Conservation (phyloP, 73 alveolate genomes). For the Effrenium voratum region DNA sequence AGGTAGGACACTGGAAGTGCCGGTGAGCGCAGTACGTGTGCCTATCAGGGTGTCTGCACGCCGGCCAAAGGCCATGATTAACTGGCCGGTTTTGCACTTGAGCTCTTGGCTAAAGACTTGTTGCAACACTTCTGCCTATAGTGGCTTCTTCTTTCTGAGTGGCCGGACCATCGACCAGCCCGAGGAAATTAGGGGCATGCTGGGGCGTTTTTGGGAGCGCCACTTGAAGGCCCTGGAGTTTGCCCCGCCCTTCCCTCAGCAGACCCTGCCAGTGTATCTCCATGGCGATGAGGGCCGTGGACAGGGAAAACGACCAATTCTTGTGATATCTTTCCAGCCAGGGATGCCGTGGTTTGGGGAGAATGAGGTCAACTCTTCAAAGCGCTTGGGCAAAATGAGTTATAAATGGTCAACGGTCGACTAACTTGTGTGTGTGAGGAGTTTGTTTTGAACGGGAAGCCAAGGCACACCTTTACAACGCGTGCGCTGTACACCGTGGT, state of each 20-base stretch:
- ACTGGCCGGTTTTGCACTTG: constrained; percentile 21
- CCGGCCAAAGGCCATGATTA: background rate
- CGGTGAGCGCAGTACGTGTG: background rate
- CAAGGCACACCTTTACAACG: constrained; percentile 59
- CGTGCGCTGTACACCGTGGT: constrained; percentile 12
- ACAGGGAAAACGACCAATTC: background rate
- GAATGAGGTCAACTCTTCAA: background rate
- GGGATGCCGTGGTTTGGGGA: constrained; percentile 8
- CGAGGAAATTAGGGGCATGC: background rate
- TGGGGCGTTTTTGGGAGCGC: background rate
- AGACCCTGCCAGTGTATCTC: background rate
- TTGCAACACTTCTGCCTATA: background rate
- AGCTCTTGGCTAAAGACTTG: background rate
- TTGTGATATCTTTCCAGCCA: constrained; percentile 23
- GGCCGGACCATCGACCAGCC: background rate
- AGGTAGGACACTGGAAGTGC: constrained; percentile 21
- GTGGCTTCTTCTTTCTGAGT: background rate
- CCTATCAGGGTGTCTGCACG: background rate
- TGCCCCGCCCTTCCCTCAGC: background rate
- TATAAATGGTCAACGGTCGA: background rate
- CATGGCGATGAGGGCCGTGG: constrained; percentile 76
- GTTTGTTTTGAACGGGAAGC: background rate
- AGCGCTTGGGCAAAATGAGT: background rate
- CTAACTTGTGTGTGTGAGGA: background rate
- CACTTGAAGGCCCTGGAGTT: background rate